Evolutionary conservation across 108 stramenopile genomes (phyloP).

Genomic region (Conticribra guillardii): DNA sequence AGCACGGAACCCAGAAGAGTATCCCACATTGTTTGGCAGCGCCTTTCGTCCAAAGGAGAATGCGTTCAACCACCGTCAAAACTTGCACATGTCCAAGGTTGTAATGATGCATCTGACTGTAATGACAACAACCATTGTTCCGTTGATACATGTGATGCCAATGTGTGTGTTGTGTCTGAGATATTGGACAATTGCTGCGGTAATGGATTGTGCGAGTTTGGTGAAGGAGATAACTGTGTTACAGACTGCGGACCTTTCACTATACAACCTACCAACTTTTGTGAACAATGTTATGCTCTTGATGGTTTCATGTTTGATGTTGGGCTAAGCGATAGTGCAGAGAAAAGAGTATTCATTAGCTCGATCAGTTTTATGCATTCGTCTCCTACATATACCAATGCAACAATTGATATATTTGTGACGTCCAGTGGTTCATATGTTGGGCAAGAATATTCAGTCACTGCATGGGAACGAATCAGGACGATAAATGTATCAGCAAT

Average conservation of each 20-base stretch:
- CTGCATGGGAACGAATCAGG: constrained; percentile 8
- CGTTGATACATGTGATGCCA: constrained; percentile 16
- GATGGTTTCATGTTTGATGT: constrained; percentile 40
- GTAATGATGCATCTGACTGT: constrained; percentile 28
- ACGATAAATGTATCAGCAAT: constrained; percentile 6
- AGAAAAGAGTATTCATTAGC: constrained; percentile 15
- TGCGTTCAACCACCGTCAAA: constrained; percentile 19
- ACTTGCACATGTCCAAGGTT: constrained; percentile 15
- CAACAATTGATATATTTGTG: constrained; percentile 14
- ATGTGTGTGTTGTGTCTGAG: constrained; percentile 18
- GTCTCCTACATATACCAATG: constrained; percentile 1
- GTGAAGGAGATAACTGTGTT: constrained; percentile 9
- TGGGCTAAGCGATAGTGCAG: constrained; percentile 11
- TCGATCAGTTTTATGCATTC: constrained; percentile 19
- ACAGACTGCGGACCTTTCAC: constrained; percentile 36
- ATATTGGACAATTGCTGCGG: constrained; percentile 35
- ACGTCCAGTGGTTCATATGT: constrained; percentile 5
- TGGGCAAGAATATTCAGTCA: constrained; percentile 7
- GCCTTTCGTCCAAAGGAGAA: constrained; percentile 19
- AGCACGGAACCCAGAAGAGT: constrained; percentile 38
- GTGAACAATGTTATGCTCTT: constrained; percentile 31
- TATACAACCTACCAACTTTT: constrained; percentile 14
- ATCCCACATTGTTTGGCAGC: constrained; percentile 20
- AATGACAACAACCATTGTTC: constrained; percentile 32
- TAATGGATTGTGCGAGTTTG: constrained; percentile 36